Evolutionary conservation across 2,329 filamentous ascomycete species (phyloP).

Genomic region (Saccharata proteae): DNA sequence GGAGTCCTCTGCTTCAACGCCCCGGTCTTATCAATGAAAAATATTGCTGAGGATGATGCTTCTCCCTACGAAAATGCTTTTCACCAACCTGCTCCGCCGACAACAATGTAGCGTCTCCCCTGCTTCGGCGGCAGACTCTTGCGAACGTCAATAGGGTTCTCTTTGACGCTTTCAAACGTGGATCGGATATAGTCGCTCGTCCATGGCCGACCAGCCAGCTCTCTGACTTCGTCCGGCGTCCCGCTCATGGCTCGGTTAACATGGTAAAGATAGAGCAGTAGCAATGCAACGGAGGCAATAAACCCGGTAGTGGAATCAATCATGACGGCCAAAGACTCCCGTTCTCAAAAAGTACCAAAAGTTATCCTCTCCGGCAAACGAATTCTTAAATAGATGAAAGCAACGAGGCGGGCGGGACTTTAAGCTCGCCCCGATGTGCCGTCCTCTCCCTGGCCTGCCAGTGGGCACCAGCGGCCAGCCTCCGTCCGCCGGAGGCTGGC

Average conservation of each 20-base stretch:
- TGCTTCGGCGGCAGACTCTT: constrained; percentile 25
- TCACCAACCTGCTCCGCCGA: constrained; percentile 23
- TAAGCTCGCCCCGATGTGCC: too few relatives aligned
- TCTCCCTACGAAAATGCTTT: constrained; percentile 11
- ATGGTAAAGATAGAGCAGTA: constrained; percentile 10
- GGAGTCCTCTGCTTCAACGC: too few relatives aligned
- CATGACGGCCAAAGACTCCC: too few relatives aligned
- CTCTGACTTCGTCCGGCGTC: constrained; percentile 9
- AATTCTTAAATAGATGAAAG: too few relatives aligned
- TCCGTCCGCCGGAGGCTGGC: too few relatives aligned
- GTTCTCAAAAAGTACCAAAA: too few relatives aligned
- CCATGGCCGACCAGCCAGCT: constrained; percentile 10
- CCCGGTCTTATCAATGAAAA: not conserved
- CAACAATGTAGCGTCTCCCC: constrained; percentile 26
- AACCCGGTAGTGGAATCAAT: not conserved
- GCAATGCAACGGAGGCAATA: not conserved
- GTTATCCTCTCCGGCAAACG: too few relatives aligned
- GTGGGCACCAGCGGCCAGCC: too few relatives aligned
- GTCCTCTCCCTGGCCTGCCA: too few relatives aligned
- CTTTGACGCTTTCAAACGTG: constrained; percentile 18
- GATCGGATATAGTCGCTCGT: constrained; percentile 21
- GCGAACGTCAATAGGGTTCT: constrained; percentile 20
- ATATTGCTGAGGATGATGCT: not conserved
- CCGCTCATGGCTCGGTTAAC: constrained; percentile 9
- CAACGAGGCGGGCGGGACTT: too few relatives aligned